phyloP scores from a whole-genome alignment of 73 alveolate genomes.

The Symbiodinium natans region DNA sequence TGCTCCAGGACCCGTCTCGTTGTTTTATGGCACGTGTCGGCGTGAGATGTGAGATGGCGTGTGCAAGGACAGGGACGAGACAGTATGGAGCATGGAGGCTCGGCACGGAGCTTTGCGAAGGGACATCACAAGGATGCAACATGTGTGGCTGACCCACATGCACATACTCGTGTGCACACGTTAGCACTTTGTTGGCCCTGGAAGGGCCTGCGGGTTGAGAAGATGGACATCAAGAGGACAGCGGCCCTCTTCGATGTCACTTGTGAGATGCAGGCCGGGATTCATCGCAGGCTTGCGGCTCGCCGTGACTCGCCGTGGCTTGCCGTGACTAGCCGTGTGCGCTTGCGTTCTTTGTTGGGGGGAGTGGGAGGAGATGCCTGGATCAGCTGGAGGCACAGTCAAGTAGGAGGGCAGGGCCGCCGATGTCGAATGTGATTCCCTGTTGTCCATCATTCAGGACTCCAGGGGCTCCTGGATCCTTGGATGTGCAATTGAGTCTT shows the following conservation, averaged over 20 bases:
- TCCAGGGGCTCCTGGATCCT: background rate
- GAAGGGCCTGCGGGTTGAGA: slow-evolving; percentile 84
- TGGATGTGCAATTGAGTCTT: background rate
- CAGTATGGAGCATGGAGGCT: slow-evolving; percentile 89
- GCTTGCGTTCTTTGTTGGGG: background rate
- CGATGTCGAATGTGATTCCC: background rate
- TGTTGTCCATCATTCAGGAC: background rate
- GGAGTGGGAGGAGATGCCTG: slow-evolving; percentile 67
- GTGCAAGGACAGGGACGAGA: slow-evolving; percentile 38
- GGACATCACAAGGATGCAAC: no score
- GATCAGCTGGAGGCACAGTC: slow-evolving; percentile 42
- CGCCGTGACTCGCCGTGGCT: no score
- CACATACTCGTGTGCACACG: no score
- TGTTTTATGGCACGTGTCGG: background rate
- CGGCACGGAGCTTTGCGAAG: background rate
- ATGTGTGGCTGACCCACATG: background rate
- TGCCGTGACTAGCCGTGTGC: background rate
- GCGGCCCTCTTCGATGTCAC: slow-evolving; percentile 81
- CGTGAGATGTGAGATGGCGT: background rate
- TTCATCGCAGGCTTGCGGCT: background rate
- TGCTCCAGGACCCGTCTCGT: slow-evolving; percentile 39
- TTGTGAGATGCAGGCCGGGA: slow-evolving; percentile 79
- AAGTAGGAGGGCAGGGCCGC: background rate
- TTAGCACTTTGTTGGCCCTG: no score
- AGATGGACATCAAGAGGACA: slow-evolving; percentile 48